These are phyloP conservation scores for Pichia californica DNA, from an alignment of 805 yeast genomes.

Conservation along the genomic window DNA sequence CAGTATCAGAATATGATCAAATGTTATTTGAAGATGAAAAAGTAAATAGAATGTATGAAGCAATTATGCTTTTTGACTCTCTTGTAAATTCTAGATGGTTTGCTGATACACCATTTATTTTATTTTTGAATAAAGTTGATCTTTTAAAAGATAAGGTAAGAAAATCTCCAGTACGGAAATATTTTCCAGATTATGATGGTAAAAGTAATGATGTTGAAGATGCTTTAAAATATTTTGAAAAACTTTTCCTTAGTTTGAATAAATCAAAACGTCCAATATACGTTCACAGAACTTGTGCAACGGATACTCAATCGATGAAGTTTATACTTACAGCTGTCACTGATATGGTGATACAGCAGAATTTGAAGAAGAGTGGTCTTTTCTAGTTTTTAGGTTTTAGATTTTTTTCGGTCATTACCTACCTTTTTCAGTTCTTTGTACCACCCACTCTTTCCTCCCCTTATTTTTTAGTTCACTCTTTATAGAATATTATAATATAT, in stretches of 20 bases:
- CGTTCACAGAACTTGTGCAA: slow-evolving; percentile 91
- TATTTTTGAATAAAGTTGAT: slow-evolving; percentile 87
- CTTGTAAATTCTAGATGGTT: slow-evolving; percentile 85
- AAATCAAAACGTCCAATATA: slow-evolving; percentile 68
- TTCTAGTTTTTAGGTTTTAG: slow-evolving; percentile 30
- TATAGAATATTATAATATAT: too few species aligned
- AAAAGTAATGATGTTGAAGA: slow-evolving; percentile 55
- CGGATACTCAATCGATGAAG: slow-evolving; percentile 82
- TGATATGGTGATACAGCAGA: slow-evolving; percentile 81
- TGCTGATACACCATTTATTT: slow-evolving; percentile 74
- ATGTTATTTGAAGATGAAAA: slow-evolving; percentile 82
- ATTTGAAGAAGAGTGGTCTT: slow-evolving; percentile 70
- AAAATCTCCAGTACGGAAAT: slow-evolving; percentile 57
- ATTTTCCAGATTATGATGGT: slow-evolving; percentile 77
- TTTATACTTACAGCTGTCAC: slow-evolving; percentile 91
- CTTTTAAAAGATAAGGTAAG: slow-evolving; percentile 65
- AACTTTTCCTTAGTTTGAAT: slow-evolving; percentile 57
- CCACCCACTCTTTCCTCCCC: too few species aligned
- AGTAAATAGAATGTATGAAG: slow-evolving; percentile 87
- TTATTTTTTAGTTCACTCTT: too few species aligned
- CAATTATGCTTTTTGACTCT: slow-evolving; percentile 76
- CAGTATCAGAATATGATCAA: slow-evolving; percentile 90
- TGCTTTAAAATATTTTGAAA: slow-evolving; percentile 67
- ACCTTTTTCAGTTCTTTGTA: too few species aligned
- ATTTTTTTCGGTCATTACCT: too few species aligned